Evolutionary conservation across 805 yeast genomes (phyloP), one percentile per base, ranked within the genome.

Genomic region (Wickerhamomyces xylosicus): DNA sequence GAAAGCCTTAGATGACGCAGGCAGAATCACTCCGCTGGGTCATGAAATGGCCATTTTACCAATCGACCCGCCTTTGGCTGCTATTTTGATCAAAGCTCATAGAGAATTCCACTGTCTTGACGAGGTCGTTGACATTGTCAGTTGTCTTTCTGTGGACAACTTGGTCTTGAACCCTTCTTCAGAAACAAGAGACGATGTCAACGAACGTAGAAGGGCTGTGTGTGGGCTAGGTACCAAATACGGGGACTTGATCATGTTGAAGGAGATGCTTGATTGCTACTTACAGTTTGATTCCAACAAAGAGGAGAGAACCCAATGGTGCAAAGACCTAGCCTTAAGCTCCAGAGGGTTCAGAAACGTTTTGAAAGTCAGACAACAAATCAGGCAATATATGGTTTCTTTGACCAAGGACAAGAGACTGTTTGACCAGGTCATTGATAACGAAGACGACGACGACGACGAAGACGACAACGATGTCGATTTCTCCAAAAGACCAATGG

Each of bases 141-240:
- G 97, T 0, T 90, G 97, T 60, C 67, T 92, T 19, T 85, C 95
- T 14, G 96, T 92, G 5, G 97, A 90, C 48, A 92, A 90, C 53
- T 66, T 92, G 51, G 59, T 92, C 19, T 53, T 85, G 49, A 85
- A 83, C 45, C 95, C 96, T 2, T 69, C 78, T 36, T 78, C 82
- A 2, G 95, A 87, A 39, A 63, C 68, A 38, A 67, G 97, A 44
- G 96, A 92, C 50, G 95, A 83, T 42, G 74, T 90, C 17, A 85
- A 85, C 59, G 85, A 77, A 53, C 73, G 70, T 47, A 69, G 97
- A 49, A 66, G 79, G 37, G 78, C 74, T 40, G 62, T 75, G 39
- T 81, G 92, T 53, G 77, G 79, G 2, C 62, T 78, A 38, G 95
- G 95, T n/a, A 54, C 68, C 21, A 70, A 65, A 51, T 69, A 74